These are phyloP conservation scores for Nitzschia sp. DNA, from an alignment of 108 stramenopile species.

Conservation along the genomic window DNA sequence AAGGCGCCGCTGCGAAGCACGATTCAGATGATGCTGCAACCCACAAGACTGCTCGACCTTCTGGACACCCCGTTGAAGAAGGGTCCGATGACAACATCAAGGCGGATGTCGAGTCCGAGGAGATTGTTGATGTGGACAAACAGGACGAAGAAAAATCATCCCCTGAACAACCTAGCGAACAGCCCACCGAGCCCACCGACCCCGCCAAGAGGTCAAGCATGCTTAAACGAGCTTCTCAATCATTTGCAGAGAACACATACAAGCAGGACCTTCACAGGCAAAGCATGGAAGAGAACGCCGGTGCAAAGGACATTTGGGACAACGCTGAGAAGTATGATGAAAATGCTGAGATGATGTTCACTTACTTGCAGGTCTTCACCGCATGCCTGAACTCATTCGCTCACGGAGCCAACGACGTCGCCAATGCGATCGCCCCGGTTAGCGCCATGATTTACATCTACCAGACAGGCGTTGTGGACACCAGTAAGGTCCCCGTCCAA, in stretches of 20 bases:
- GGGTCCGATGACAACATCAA: background rate
- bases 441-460: conserved; percentile 61
- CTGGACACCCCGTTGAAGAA: too few species aligned
- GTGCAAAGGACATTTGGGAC: conserved; percentile 58
- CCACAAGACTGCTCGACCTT: too few species aligned
- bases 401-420: conserved; percentile 80
- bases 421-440: conserved; percentile 71
- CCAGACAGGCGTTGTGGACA: conserved; percentile 26
- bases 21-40: background rate
- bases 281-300: conserved; percentile 25
- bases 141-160: background rate
- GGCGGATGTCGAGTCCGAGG: background rate
- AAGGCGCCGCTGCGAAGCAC: background rate
- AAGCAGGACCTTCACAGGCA: conserved; percentile 31
- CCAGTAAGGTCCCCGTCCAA: conserved; percentile 27
- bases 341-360: conserved; percentile 54
- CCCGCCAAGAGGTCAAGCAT: background rate
- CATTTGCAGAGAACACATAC: conserved; percentile 3
- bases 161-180: background rate
- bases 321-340: conserved; percentile 45
- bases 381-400: conserved; percentile 66
- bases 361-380: conserved; percentile 73
- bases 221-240: background rate
- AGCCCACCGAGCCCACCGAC: background rate
- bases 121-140: background rate